Conservation (phyloP, 169 alveolate species). For the Babesia divergens region DNA sequence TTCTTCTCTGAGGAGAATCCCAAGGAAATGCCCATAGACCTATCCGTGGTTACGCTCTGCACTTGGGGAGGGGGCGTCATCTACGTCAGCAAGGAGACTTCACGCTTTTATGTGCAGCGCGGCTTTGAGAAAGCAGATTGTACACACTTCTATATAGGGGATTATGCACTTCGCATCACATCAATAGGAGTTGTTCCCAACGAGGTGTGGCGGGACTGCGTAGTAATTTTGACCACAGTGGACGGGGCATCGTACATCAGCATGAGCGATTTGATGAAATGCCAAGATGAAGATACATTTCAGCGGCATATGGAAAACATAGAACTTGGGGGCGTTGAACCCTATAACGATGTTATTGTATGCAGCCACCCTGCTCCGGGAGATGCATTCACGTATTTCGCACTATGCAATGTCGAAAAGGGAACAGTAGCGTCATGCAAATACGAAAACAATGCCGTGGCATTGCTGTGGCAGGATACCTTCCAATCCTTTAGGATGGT, state of each 20-base stretch:
- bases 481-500: background rate
- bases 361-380: constrained; percentile 5
- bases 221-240: constrained; percentile 16
- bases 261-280: constrained; percentile 35
- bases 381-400: background rate
- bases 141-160: constrained; percentile 20
- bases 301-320: background rate
- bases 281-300: constrained; percentile 17
- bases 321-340: background rate
- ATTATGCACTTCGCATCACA: constrained; percentile 24
- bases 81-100: constrained; percentile 30
- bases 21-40: constrained; percentile 2
- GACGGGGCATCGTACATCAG: constrained; percentile 31
- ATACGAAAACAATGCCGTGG: background rate
- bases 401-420: background rate
- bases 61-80: constrained; percentile 53
- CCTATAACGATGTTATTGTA: constrained; percentile 1
- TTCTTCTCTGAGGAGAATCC: constrained; percentile 12
- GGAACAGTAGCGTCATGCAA: background rate
- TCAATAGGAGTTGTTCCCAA: constrained; percentile 49
- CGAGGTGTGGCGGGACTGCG: constrained; percentile 29
- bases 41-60: constrained; percentile 1
- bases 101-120: constrained; percentile 38
- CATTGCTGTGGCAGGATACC: background rate
- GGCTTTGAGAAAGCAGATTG: constrained; percentile 38